These are phyloP conservation scores for Phytophthora cryptogea DNA, from an alignment of 352 stramenopile genomes.

Conservation along the genomic window DNA sequence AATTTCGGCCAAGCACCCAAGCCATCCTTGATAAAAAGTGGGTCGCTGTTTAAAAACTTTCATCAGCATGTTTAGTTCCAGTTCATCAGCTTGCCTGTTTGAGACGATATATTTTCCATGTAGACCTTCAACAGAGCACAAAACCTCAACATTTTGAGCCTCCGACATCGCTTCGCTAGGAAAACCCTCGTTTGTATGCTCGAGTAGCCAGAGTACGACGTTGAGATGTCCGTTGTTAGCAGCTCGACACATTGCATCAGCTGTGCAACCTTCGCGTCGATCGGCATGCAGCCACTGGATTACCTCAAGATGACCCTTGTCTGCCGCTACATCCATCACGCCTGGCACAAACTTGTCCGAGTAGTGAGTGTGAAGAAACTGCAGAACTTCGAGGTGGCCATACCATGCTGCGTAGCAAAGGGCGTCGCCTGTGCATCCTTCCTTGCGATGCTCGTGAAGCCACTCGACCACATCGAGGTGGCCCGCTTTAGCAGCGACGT, in stretches of 20 bases:
- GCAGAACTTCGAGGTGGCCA: neutral
- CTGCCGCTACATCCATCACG: neutral
- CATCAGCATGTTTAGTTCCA: neutral
- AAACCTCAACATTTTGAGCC: slow-evolving; percentile 1
- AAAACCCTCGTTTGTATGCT: neutral
- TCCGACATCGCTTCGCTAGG: neutral
- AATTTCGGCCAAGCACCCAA: slow-evolving; percentile 1
- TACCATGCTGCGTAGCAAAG: neutral
- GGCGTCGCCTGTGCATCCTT: neutral
- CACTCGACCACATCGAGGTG: slow-evolving; percentile 2
- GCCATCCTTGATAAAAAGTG: neutral
- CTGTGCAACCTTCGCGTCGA: neutral
- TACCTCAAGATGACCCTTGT: neutral
- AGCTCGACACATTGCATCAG: neutral
- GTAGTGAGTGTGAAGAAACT: slow-evolving; percentile 6
- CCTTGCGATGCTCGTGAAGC: neutral
- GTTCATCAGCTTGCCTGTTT: neutral
- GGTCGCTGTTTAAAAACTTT: neutral
- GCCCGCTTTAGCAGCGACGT: neutral
- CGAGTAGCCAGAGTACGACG: slow-evolving; percentile 1
- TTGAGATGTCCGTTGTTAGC: neutral
- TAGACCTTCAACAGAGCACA: neutral
- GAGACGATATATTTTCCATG: neutral
- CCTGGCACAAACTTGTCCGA: neutral
- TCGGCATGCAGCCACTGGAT: neutral